These are phyloP conservation scores for Beauveria sp. DNA, from an alignment of 2,329 filamentous ascomycete genomes.

Conservation along the genomic window DNA sequence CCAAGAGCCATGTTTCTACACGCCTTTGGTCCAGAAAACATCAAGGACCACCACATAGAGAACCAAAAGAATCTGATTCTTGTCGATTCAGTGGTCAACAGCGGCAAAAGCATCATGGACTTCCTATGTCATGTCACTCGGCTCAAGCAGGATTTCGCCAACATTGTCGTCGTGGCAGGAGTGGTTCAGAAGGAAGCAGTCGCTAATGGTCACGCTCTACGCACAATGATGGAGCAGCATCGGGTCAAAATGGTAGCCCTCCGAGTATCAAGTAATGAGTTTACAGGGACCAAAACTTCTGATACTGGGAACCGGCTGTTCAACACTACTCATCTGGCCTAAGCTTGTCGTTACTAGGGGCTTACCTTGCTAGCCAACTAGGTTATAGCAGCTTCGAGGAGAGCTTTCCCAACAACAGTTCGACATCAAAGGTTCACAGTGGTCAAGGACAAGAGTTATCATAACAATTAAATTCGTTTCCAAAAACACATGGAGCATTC, in stretches of 20 bases:
- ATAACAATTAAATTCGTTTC: too few species aligned
- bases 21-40: slow-evolving; percentile 28
- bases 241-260: slow-evolving; percentile 40
- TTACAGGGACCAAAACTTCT: slow-evolving; percentile 40
- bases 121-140: slow-evolving; percentile 41
- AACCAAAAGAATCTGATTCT: slow-evolving; percentile 37
- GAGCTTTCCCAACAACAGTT: too few species aligned
- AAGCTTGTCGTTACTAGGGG: neutral
- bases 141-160: slow-evolving; percentile 25
- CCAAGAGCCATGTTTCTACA: slow-evolving; percentile 45
- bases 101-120: slow-evolving; percentile 38
- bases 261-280: slow-evolving; percentile 49
- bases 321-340: slow-evolving; percentile 43
- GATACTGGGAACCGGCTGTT: slow-evolving; percentile 55
- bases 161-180: slow-evolving; percentile 47
- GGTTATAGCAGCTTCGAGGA: too few species aligned
- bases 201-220: slow-evolving; percentile 9
- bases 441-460: too few species aligned
- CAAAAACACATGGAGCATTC: too few species aligned
- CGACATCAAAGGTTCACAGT: too few species aligned
- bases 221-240: slow-evolving; percentile 14
- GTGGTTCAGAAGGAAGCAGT: slow-evolving; percentile 40
- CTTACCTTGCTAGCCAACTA: neutral
- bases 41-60: slow-evolving; percentile 34
- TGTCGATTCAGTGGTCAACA: slow-evolving; percentile 57